phyloP scores from a whole-genome alignment of 306 rosid genomes.

The Clitoria ternatea region DNA sequence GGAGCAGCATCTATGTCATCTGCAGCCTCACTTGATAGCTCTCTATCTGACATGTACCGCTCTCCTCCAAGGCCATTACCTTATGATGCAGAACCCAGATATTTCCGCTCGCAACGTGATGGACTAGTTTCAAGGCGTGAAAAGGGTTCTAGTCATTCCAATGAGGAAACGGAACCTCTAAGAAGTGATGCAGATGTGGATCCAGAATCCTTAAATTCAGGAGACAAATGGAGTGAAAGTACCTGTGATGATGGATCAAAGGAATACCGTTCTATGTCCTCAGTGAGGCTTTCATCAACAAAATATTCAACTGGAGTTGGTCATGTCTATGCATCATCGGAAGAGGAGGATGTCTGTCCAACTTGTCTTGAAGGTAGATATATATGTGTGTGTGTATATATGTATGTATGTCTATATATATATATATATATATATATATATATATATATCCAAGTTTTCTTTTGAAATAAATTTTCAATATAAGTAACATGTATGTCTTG shows the following conservation, averaged over 20 bases:
- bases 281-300: conserved; percentile 53
- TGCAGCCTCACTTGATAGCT: conserved; percentile 68
- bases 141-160: conserved; percentile 83
- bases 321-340: conserved; percentile 51
- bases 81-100: conserved; percentile 80
- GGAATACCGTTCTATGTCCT: conserved; percentile 60
- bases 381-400: too few relatives aligned
- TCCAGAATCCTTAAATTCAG: conserved; percentile 53
- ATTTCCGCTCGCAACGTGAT: conserved; percentile 67
- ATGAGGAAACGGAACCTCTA: conserved; percentile 87
- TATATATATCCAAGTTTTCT: too few relatives aligned
- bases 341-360: conserved; percentile 95
- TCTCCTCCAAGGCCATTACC: conserved; percentile 99
- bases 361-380: conserved; percentile 93
- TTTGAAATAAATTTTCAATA: too few relatives aligned
- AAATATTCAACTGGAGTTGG: conserved; percentile 53
- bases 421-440: too few relatives aligned
- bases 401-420: too few relatives aligned
- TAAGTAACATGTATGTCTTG: too few relatives aligned
- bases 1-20: conserved; percentile 79
- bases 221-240: conserved; percentile 77
- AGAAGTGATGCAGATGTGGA: conserved; percentile 65
- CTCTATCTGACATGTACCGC: conserved; percentile 79
- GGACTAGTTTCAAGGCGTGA: conserved; percentile 85
- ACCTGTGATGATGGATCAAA: conserved; percentile 68